Base-by-base conservation (phyloP, 768 basidiomycete genomes). In the Galerina sulciceps region DNA sequence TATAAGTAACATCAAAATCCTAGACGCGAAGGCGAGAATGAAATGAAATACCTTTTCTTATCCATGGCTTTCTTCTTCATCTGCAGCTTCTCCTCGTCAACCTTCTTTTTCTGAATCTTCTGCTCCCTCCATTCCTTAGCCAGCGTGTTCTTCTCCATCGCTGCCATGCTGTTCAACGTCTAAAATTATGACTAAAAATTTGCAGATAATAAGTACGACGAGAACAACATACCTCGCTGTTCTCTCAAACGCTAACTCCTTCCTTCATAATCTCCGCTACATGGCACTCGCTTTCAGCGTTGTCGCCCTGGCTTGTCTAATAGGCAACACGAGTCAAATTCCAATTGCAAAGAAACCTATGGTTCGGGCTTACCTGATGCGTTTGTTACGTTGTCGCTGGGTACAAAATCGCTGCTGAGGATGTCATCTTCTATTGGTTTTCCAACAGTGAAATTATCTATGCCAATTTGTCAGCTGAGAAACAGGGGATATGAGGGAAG, bases 311-410 rank as follows among this genome's bases (percentile, higher is more conserved):
- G 64, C 90, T 92, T 43, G 77, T 73, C 80, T 79, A 58, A 46
- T 78, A 46, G n/a, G 56, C 41, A 55, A 49, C 40, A 48, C n/a
- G 59, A 53, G n/a, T n/a, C n/a, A n/a, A n/a, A n/a, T n/a, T n/a
- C n/a, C 51, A n/a, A 53, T 56, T 55, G 53, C 0, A 46, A 14
- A 43, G n/a, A n/a, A n/a, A n/a, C n/a, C n/a, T n/a, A n/a, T n/a
- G n/a, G n/a, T n/a, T n/a, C n/a, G n/a, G n/a, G n/a, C 80, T 57
- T 67, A 90, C 93, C 79, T 93, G 90, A 68, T 94, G 85, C 55
- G 93, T 95, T 45, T n/a, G n/a, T n/a, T n/a, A 95, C 88, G 62
- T 96, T 93, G 70, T 94, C 93, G 71, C 89, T 91, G 2, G 94
- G 94, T 8, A 96, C 88, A 57, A 96, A 85, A 72, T 96, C 95